phyloP scores from a whole-genome alignment of 805 yeast species.

The Myxozyma neotropica region DNA sequence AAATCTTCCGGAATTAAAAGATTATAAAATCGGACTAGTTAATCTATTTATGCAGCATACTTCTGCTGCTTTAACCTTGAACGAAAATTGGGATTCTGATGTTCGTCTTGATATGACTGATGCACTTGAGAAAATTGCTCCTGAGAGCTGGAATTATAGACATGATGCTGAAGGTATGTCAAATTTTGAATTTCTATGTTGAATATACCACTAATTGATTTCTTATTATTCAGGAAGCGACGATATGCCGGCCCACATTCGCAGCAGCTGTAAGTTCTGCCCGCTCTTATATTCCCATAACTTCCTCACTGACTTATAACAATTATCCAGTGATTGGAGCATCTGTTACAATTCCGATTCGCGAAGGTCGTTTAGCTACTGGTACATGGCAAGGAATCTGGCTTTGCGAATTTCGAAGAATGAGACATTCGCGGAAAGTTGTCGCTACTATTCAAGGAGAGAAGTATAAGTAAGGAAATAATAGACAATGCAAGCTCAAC shows the following conservation, averaged over 20 bases:
- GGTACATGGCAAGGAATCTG: constrained; percentile 91
- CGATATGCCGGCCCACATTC: constrained; percentile 83
- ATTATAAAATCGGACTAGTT: constrained; percentile 63
- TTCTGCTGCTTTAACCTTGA: constrained; percentile 72
- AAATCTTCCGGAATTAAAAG: constrained; percentile 60
- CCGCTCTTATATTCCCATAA: neutral
- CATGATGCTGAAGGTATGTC: constrained; percentile 72
- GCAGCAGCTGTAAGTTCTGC: constrained; percentile 49
- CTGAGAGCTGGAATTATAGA: constrained; percentile 59
- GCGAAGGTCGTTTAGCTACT: constrained; percentile 64
- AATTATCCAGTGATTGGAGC: constrained; percentile 55
- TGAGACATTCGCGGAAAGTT: constrained; percentile 63
- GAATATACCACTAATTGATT: neutral
- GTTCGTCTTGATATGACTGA: constrained; percentile 70
- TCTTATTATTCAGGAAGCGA: constrained; percentile 49
- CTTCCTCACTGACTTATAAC: neutral
- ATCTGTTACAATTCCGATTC: constrained; percentile 65
- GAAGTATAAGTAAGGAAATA: constrained; percentile 13
- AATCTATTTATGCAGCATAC: constrained; percentile 77
- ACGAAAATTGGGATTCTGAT: constrained; percentile 80
- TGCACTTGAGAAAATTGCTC: constrained; percentile 65
- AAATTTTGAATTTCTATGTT: neutral
- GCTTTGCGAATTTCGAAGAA: constrained; percentile 69
- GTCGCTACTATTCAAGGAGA: constrained; percentile 76
- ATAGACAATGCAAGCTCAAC: too few species aligned